Percentiles rank a stretch among this genome's conserved stretches.
Evolutionary conservation across 2,329 filamentous ascomycete genomes (phyloP).

Genomic region (Xylaria polymorpha): DNA sequence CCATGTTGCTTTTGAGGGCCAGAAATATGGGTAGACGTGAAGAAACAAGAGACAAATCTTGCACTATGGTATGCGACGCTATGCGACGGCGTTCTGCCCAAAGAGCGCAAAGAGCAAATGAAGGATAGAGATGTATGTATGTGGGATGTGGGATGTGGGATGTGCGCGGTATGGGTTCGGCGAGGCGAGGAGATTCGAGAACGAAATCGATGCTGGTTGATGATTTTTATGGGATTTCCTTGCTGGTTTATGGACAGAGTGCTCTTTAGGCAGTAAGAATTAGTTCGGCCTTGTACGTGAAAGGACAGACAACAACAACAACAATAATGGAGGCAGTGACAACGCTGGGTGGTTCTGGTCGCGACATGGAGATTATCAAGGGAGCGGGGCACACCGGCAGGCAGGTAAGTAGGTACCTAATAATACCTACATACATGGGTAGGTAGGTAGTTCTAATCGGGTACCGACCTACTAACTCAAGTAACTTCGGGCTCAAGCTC

Average conservation of each 20-base stretch:
- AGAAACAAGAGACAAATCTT: conserved; percentile 17
- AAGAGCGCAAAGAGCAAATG: conserved; percentile 21
- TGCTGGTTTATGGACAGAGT: conserved; percentile 17
- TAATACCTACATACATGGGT: not conserved
- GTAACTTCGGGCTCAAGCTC: not conserved
- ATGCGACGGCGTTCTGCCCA: conserved; percentile 21
- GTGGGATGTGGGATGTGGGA: not conserved
- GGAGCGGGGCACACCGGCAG: conserved; percentile 30
- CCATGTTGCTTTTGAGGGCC: conserved; percentile 57
- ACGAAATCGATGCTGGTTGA: conserved; percentile 4
- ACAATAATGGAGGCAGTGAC: conserved; percentile 14
- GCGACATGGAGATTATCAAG: conserved; percentile 25
- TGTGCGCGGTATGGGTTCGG: conserved; percentile 11
- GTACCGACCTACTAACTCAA: not conserved
- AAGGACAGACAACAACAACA: conserved; percentile 34
- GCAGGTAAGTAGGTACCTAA: conserved; percentile 4
- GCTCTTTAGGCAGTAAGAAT: conserved; percentile 30
- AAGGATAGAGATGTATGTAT: conserved; percentile 13
- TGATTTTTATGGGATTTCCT: conserved; percentile 5
- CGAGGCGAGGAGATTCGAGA: conserved; percentile 17
- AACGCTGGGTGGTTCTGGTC: conserved; percentile 31
- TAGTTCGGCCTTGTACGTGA: conserved; percentile 23
- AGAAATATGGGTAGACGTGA: conserved; percentile 14
- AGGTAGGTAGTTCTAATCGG: not conserved
- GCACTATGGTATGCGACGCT: conserved; percentile 40